Percentiles rank a stretch among this genome's conserved stretches.
Conservation (phyloP, 495 filamentous ascomycete genomes). For the Neurospora discreta region DNA sequence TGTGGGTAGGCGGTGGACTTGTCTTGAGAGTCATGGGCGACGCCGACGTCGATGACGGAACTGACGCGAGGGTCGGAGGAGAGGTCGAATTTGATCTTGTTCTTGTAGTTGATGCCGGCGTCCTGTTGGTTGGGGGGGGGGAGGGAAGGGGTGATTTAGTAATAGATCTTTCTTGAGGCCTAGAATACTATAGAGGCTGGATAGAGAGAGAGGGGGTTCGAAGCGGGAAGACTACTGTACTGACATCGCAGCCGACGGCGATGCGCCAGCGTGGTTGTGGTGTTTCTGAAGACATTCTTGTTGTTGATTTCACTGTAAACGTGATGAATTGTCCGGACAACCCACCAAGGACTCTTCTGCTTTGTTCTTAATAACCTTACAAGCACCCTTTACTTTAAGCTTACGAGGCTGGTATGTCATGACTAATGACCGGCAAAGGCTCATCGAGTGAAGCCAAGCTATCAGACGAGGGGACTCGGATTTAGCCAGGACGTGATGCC, state of each 20-base stretch:
- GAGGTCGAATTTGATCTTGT: constrained; percentile 64
- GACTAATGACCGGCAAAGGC: background rate
- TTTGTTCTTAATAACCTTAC: background rate
- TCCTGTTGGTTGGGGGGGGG: constrained; percentile 32
- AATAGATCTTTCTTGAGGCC: background rate
- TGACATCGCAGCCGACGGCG: constrained; percentile 36
- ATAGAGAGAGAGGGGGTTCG: background rate
- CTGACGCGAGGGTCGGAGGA: constrained; percentile 54
- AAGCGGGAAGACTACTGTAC: constrained; percentile 22
- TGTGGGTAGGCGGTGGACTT: constrained; percentile 72
- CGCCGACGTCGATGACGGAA: constrained; percentile 56
- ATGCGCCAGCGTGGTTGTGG: constrained; percentile 29
- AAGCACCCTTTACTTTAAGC: background rate
- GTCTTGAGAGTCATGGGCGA: constrained; percentile 40
- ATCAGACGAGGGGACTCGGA: background rate
- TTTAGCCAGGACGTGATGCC: background rate
- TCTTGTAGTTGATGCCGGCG: constrained; percentile 70
- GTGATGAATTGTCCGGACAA: background rate
- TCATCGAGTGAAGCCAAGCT: background rate
- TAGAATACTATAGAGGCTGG: background rate
- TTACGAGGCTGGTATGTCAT: background rate
- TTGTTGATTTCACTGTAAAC: background rate
- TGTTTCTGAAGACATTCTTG: constrained; percentile 1
- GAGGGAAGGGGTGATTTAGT: constrained; percentile 4
- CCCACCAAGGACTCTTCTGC: background rate